These are phyloP conservation scores for Colletotrichum sp. DNA, from an alignment of 2,329 filamentous ascomycete genomes.

Conservation along the genomic window DNA sequence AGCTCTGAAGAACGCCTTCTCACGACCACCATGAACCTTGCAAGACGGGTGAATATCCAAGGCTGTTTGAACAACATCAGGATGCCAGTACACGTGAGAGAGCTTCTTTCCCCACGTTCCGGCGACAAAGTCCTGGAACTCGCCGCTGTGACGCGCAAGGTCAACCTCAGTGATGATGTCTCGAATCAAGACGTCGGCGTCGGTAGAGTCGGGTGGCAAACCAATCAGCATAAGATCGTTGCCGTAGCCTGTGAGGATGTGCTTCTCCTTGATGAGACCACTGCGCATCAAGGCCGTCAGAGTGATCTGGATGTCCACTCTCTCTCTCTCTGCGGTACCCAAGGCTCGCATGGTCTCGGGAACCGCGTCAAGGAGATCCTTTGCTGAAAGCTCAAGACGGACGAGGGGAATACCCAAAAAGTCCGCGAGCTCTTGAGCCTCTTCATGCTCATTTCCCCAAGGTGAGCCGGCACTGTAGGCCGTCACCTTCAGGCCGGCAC, in stretches of 20 bases:
- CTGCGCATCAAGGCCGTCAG: not conserved
- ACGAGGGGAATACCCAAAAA: not conserved
- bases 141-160: not conserved
- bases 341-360: not conserved
- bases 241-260: not conserved
- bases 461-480: not conserved
- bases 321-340: not conserved
- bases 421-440: not conserved
- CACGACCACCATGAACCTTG: not conserved
- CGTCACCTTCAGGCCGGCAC: not conserved
- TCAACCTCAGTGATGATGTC: not conserved
- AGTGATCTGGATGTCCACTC: not conserved
- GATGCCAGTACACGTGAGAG: not conserved
- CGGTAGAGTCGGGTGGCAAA: not conserved
- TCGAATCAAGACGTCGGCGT: not conserved
- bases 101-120: not conserved
- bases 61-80: fast-evolving
- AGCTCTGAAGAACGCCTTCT: not conserved
- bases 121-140: not conserved
- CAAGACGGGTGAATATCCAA: not conserved
- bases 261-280: not conserved
- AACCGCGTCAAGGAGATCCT: not conserved
- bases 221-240: not conserved
- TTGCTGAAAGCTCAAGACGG: not conserved
- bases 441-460: not conserved